Evolutionary conservation across 108 stramenopile genomes (phyloP).

Genomic region (Parietichytrium sp.): DNA sequence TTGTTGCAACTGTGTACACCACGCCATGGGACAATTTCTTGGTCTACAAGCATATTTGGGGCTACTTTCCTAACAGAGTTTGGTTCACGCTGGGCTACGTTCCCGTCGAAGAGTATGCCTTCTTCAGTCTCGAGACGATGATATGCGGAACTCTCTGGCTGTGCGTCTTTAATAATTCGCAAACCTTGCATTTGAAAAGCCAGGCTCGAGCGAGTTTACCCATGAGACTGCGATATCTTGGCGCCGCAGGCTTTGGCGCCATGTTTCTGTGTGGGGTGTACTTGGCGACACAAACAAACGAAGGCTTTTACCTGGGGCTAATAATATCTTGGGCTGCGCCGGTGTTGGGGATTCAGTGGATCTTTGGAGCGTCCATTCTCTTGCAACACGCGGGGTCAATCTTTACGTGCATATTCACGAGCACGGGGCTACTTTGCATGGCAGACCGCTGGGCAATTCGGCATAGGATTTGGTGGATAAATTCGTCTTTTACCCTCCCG

Average conservation of each 20-base stretch:
- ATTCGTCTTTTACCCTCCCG: not conserved
- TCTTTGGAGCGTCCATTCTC: not conserved
- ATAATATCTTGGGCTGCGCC: not conserved
- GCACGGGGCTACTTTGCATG: not conserved
- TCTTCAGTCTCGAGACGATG: constrained; percentile 19
- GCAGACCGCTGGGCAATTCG: constrained; percentile 1
- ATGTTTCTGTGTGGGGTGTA: not conserved
- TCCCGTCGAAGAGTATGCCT: constrained; percentile 3
- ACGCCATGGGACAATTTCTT: constrained; percentile 30
- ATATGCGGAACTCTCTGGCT: constrained; percentile 9
- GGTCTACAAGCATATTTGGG: not conserved
- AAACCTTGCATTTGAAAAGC: too few relatives aligned
- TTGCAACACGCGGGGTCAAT: not conserved
- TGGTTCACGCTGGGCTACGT: not conserved
- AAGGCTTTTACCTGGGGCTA: constrained; percentile 10
- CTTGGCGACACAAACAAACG: not conserved
- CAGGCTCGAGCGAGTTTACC: not conserved
- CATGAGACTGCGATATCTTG: too few relatives aligned
- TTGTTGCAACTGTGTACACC: not conserved
- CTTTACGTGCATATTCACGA: not conserved
- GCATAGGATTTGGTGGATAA: constrained; percentile 15
- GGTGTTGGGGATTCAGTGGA: constrained; percentile 2
- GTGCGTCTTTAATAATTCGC: too few relatives aligned
- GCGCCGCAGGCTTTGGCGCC: too few relatives aligned
- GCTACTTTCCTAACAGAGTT: constrained; percentile 5